These are phyloP conservation scores for Candida endomychidarum DNA, from an alignment of 805 yeast species.

Conservation along the genomic window DNA sequence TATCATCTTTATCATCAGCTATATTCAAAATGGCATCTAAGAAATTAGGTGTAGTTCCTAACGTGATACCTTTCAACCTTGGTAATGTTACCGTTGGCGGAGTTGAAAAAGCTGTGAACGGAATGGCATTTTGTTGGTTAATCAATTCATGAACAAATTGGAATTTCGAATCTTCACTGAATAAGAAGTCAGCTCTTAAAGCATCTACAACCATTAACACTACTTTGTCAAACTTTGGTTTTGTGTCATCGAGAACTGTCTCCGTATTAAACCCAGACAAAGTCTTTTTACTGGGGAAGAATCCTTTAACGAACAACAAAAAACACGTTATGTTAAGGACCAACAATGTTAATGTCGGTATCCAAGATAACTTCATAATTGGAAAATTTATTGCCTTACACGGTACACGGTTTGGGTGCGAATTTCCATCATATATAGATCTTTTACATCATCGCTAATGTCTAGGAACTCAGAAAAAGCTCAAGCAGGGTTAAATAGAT, in stretches of 20 bases:
- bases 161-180: slow-evolving; percentile 65
- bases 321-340: slow-evolving; percentile 44
- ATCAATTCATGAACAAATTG: slow-evolving; percentile 62
- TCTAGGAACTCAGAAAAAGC: slow-evolving; percentile 77
- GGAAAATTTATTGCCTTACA: neutral
- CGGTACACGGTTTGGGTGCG: slow-evolving; percentile 6
- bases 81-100: slow-evolving; percentile 98
- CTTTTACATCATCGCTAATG: slow-evolving; percentile 52
- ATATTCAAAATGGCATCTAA: slow-evolving; percentile 92
- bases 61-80: slow-evolving; percentile 86
- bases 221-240: slow-evolving; percentile 60
- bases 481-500: slow-evolving; percentile 65
- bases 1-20: slow-evolving; percentile 80
- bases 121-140: slow-evolving; percentile 68
- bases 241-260: slow-evolving; percentile 22
- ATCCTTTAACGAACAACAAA: slow-evolving; percentile 71
- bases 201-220: slow-evolving; percentile 92
- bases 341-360: slow-evolving; percentile 6
- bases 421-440: slow-evolving; percentile 6
- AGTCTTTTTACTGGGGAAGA: slow-evolving; percentile 86
- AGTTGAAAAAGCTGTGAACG: slow-evolving; percentile 86
- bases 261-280: slow-evolving; percentile 56
- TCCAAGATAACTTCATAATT: slow-evolving; percentile 9
- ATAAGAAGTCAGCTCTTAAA: slow-evolving; percentile 83
- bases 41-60: slow-evolving; percentile 93